Evolutionary conservation across 1,284 basidiomycete genomes (phyloP), one percentile per base, ranked within the genome.

Genomic region (Fomitopsis schrenkii): DNA sequence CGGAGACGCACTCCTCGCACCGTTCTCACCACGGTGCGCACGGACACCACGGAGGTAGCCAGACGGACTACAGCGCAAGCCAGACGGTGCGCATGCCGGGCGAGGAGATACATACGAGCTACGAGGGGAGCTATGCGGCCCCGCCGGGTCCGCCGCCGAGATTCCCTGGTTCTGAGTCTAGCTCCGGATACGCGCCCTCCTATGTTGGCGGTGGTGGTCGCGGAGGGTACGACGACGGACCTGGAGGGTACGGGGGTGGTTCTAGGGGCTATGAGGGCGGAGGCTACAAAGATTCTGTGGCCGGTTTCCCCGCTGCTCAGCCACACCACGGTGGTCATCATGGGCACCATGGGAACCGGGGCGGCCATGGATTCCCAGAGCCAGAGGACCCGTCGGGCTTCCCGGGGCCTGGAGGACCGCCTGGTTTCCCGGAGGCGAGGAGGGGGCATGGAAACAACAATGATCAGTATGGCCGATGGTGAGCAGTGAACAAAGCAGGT

Each of bases 121-220:
- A 68, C 52, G 62, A 61, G 2, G 45, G 63, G 1, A 64, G 65
- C 22, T 66, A 62, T 61, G 48, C 57, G 5, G 62, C 67, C 4
- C 63, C 64, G n/a, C 60, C 56, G 17, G 62, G 55, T 36, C 63
- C 64, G 15, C 63, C 62, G 36, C 57, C 55, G 9, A 33, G 42
- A 8, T 63, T 59, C 57, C 38, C 42, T 2, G 41, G 57, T 17
- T 19, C 57, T 0, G 55, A 40, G 50, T 52, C 58, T 0, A 44
- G 55, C 22, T 36, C 48, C 22, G 62, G 62, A 17, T 64, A 64
- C 41, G 52, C 38, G 36, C 63, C 63, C 15, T 57, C 63, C 15
- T 62, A 64, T n/a, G 41, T 44, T n/a, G 55, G 55, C 12, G 52
- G 52, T 35, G 52, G 50, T 10, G 50, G 26, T 46, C 44, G n/a